A percentile compares a stretch with the other conserved stretches of the same genome.
Evolutionary conservation across 2,329 filamentous ascomycete genomes (phyloP).

Genomic region (Cadophora luteo-olivacea): DNA sequence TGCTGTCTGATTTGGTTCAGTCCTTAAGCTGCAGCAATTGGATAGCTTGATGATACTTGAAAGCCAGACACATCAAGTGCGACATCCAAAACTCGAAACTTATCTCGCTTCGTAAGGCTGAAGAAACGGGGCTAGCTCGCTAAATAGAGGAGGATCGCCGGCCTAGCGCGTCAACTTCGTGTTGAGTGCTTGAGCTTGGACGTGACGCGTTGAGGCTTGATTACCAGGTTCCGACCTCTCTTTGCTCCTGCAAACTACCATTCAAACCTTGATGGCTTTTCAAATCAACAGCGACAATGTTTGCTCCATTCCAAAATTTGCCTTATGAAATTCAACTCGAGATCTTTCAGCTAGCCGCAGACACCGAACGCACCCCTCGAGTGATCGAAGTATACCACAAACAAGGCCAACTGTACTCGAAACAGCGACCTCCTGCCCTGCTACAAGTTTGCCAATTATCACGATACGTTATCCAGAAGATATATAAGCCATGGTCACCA

Average conservation of each 20-base stretch:
- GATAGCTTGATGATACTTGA: not conserved
- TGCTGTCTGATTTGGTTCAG: not conserved
- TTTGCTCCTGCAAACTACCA: not conserved
- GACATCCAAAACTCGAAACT: not conserved
- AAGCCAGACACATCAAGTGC: not conserved
- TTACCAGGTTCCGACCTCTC: not conserved
- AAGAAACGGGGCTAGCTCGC: not conserved
- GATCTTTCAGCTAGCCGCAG: not conserved
- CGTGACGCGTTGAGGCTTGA: not conserved
- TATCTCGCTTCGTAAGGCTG: not conserved
- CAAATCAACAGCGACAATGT: not conserved
- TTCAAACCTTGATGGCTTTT: not conserved
- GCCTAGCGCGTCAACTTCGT: not conserved
- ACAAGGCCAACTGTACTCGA: slow-evolving; percentile 24
- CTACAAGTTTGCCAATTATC: slow-evolving; percentile 31
- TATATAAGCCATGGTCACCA: not conserved
- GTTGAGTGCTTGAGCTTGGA: not conserved
- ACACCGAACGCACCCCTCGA: not conserved
- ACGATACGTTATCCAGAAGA: slow-evolving; percentile 17
- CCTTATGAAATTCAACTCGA: not conserved
- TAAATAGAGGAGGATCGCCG: not conserved
- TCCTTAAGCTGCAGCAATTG: not conserved
- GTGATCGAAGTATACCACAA: slow-evolving; percentile 26
- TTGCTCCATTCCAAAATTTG: not conserved
- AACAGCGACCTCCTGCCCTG: slow-evolving; percentile 25